These are phyloP conservation scores for Scedosporium apiospermum DNA, from an alignment of 2,329 filamentous ascomycete genomes.

Conservation along the genomic window DNA sequence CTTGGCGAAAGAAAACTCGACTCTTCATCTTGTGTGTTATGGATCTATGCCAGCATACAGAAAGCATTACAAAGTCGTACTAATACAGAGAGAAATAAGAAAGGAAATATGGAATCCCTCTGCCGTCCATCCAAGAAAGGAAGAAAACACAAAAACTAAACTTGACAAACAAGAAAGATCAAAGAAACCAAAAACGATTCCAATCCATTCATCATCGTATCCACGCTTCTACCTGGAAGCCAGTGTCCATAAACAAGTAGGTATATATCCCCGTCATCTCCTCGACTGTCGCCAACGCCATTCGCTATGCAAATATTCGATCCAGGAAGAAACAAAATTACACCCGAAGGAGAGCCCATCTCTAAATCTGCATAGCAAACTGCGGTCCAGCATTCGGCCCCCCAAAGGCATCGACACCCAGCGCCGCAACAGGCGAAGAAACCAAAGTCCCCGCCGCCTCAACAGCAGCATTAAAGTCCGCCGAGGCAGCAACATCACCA, in stretches of 20 bases:
- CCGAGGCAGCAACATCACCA: not conserved
- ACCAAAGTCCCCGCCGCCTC: constrained; percentile 2
- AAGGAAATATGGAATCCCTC: not conserved
- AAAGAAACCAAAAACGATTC: not conserved
- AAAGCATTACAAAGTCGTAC: not conserved
- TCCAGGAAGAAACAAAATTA: not conserved
- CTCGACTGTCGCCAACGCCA: not conserved
- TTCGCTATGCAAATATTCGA: not conserved
- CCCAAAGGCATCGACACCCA: not conserved
- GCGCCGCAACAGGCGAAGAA: not conserved
- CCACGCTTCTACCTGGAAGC: not conserved
- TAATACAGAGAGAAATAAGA: not conserved
- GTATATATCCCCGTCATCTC: no score
- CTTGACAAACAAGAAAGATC: not conserved
- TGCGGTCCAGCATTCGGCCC: constrained; percentile 1
- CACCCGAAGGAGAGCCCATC: not conserved
- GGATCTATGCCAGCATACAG: not conserved
- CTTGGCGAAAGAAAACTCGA: no score
- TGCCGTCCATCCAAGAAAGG: not conserved
- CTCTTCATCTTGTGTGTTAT: not conserved
- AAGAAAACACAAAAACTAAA: not conserved
- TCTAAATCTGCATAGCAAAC: constrained; percentile 5
- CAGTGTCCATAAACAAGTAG: not conserved
- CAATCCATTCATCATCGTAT: not conserved
- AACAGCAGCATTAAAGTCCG: not conserved